Evolutionary conservation across 495 filamentous ascomycete species (phyloP).

Genomic region (Chaetomium cochliodes): DNA sequence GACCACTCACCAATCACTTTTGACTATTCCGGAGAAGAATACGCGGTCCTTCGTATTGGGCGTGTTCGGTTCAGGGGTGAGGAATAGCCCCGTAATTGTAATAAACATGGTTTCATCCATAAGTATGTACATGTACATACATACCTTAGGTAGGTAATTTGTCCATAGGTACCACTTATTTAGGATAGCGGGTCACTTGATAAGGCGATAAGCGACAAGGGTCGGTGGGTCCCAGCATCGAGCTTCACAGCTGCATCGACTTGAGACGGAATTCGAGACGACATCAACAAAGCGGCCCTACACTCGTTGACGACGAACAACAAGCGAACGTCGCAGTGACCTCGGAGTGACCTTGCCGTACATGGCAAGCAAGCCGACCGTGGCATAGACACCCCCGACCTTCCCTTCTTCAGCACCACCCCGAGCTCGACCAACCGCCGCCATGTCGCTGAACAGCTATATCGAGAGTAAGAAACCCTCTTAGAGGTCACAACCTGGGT

Average conservation of each 20-base stretch:
- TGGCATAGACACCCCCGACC: background rate
- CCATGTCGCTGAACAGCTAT: conserved; percentile 28
- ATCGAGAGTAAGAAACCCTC: conserved; percentile 13
- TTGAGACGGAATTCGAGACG: background rate
- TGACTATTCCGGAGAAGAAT: no score
- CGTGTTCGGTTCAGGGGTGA: no score
- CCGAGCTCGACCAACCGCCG: background rate
- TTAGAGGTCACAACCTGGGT: background rate
- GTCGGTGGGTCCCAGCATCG: background rate
- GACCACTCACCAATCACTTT: no score
- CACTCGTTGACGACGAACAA: background rate
- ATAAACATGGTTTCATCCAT: no score
- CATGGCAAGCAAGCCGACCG: background rate
- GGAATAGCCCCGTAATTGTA: no score
- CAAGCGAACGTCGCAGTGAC: background rate
- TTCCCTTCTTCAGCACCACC: no score
- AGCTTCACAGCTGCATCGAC: background rate
- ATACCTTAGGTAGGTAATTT: no score
- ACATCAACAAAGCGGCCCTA: background rate
- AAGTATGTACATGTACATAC: no score
- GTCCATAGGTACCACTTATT: no score
- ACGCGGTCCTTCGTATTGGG: no score
- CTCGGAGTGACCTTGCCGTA: background rate
- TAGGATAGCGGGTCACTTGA: no score
- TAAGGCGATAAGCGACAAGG: no score